Base-by-base conservation (phyloP, 129 eudicot genomes). In the Chrysanthemum lavandulifolium region DNA sequence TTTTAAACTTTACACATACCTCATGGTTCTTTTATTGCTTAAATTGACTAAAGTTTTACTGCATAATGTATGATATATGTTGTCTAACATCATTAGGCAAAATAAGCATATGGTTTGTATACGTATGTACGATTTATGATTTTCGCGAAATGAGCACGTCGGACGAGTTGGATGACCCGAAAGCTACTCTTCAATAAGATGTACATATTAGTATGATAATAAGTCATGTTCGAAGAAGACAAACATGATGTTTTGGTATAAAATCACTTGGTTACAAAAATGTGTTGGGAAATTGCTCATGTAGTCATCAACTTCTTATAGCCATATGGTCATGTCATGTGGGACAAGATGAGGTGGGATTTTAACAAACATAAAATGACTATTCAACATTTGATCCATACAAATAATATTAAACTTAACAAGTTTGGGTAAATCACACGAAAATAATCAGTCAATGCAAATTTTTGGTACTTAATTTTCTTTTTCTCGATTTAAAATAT, bases 1-100 rank as follows among this genome's bases (percentile, higher is more conserved):
- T 72, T 68, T 72, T 56, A 68, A 61, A 27, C 31, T 73, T 67
- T 59, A 21, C 54, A 65, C 8, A 65, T 12, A 25, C 15, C 13
- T 68, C 68, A 59, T 76, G 63, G 31, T 10, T 12, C 19, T 58
- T 21, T 12, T 58, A 8, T 19, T 58, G 1, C 21, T 5, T 13
- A 7, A 9, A 19, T 2, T 57, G 13, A 18, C 13, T 19, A 13
- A 4, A 9, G 6, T 18, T 19, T 58, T 21, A 21, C 47, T 40
- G 47, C 47, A 40, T 40, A 40, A 19, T 13, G 63, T 12, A 19
- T 58, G 33, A 58, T n/a, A 5, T 54, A 7, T 3, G 21, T 16
- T 56, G 21, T 13, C 23, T 6, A 53, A 53, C 4, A n/a, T 53
- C 10, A 53, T 53, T 53, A 40, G 10, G 47, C 2, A 40, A 40